phyloP scores from a whole-genome alignment of 352 stramenopile genomes.

The Pythium insidiosum region DNA sequence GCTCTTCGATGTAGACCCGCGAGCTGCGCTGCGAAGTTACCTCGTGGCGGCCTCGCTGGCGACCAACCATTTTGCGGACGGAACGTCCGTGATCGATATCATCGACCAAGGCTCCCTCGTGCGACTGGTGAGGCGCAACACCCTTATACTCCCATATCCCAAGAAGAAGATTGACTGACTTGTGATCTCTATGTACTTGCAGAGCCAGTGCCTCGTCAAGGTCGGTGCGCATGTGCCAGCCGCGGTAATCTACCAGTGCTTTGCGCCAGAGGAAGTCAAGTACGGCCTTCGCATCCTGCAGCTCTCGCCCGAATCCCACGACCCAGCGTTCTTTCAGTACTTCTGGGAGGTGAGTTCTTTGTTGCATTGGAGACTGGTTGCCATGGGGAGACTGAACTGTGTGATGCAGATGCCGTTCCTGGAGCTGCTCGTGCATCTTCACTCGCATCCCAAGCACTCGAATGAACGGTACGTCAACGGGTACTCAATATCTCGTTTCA shows the following conservation, averaged over 20 bases:
- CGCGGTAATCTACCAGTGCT: conserved; percentile 81
- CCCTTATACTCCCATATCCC: neutral
- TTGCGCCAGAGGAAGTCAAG: conserved; percentile 68
- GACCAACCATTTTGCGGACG: conserved; percentile 78
- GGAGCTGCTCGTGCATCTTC: conserved; percentile 73
- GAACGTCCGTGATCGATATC: conserved; percentile 59
- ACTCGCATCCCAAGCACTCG: conserved; percentile 60
- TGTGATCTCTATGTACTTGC: neutral
- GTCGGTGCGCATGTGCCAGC: conserved; percentile 69
- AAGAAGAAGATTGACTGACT: neutral
- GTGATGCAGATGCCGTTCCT: conserved; percentile 52
- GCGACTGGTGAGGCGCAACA: conserved; percentile 23
- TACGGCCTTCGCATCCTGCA: conserved; percentile 78
- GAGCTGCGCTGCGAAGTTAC: conserved; percentile 57
- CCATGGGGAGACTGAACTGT: neutral
- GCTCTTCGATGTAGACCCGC: conserved; percentile 68
- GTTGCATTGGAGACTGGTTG: too few relatives aligned
- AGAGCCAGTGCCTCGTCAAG: conserved; percentile 83
- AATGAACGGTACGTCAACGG: conserved; percentile 42
- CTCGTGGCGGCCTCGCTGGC: conserved; percentile 67
- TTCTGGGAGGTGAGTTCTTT: conserved; percentile 63
- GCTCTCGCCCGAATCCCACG: conserved; percentile 55
- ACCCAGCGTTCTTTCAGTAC: conserved; percentile 79
- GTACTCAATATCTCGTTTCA: neutral
- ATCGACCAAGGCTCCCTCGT: conserved; percentile 83